Conservation (phyloP, 192 early-diverging fungal species). For the Tieghemiomyces parasiticus region DNA sequence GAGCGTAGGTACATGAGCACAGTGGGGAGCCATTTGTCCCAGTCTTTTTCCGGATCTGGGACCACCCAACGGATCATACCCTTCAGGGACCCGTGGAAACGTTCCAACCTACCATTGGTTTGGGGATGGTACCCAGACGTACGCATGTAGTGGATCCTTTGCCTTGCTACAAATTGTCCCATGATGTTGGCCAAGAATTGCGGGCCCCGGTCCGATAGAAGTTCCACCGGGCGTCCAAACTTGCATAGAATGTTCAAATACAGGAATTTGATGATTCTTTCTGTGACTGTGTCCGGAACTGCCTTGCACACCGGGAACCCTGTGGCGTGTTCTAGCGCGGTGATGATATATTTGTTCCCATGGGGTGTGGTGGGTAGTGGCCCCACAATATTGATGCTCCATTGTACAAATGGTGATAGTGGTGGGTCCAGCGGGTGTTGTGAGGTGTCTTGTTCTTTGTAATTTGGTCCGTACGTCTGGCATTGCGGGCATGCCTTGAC, state of each 20-base stretch:
- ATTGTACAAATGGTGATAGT: slow-evolving; percentile 1
- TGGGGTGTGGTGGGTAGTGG: not conserved
- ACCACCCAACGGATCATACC: not conserved
- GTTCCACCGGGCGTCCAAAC: slow-evolving; percentile 2
- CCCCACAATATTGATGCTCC: slow-evolving; percentile 12
- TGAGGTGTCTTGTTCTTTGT: too few relatives aligned
- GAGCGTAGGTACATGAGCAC: not conserved
- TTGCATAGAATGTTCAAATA: slow-evolving; percentile 1
- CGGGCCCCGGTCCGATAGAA: slow-evolving; percentile 9
- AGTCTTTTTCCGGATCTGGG: not conserved
- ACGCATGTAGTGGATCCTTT: not conserved
- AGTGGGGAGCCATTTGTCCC: slow-evolving; percentile 6
- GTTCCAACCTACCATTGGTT: slow-evolving; percentile 11
- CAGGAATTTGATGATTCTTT: slow-evolving; percentile 8
- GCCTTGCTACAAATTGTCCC: not conserved
- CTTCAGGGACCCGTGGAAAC: slow-evolving; percentile 2
- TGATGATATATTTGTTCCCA: slow-evolving; percentile 11
- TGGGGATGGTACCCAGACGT: slow-evolving; percentile 10
- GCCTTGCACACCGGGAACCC: slow-evolving; percentile 2
- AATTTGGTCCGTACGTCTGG: too few relatives aligned
- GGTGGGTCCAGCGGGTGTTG: not conserved
- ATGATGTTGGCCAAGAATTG: not conserved
- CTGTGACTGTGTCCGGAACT: slow-evolving; percentile 4
- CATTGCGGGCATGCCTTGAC: not conserved
- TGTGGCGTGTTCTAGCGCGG: slow-evolving; percentile 13